Evolutionary conservation across 2,329 filamentous ascomycete species (phyloP), one percentile per base, ranked within the genome.

Genomic region (Fusarium sp.): DNA sequence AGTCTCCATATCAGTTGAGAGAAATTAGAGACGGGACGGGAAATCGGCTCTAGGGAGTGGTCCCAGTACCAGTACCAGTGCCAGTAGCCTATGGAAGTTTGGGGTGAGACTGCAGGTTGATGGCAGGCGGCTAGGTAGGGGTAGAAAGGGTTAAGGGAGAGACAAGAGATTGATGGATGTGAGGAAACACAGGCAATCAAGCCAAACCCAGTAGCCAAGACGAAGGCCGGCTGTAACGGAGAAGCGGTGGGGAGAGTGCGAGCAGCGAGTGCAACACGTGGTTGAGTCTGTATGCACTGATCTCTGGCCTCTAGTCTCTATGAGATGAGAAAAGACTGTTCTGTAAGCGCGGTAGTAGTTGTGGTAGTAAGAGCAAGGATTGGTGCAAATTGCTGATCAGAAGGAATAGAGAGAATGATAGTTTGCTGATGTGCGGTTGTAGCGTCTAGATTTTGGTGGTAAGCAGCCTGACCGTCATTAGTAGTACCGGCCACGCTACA

Each of bases 1-100:
- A 42, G 74, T 69, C 49, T 76, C 75, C 70, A 77, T 75, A 62
- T 54, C 43, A 62, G 51, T 40, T 56, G 58, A 26, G 54, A n/a
- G 44, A 62, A 33, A 63, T 36, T 15, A 36, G 42, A 6, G 28
- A 56, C 24, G 64, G 53, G 49, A 52, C 60, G 31, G 28, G 28
- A 31, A 31, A 31, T 31, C 28, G 28, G 28, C 28, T 31, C 28
- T 31, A 56, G 53, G 63, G 61, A 54, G 58, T 63, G 55, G 46
- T 66, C 45, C 57, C 39, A 68, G 59, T 31, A 31, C 43, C 40
- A 36, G 28, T 17, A 26, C 45, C 51, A 57, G 48, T 49, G 18
- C 52, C 33, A 50, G 24, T 40, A 48, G 40, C 54, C 53, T 49
- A 54, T 53, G 62, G 51, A 50, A 63, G 26, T 24, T 50, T 43